A percentile compares a stretch with the other conserved stretches of the same genome.
phyloP scores from a whole-genome alignment of 768 basidiomycete genomes.

The Tulasnella sp. region DNA sequence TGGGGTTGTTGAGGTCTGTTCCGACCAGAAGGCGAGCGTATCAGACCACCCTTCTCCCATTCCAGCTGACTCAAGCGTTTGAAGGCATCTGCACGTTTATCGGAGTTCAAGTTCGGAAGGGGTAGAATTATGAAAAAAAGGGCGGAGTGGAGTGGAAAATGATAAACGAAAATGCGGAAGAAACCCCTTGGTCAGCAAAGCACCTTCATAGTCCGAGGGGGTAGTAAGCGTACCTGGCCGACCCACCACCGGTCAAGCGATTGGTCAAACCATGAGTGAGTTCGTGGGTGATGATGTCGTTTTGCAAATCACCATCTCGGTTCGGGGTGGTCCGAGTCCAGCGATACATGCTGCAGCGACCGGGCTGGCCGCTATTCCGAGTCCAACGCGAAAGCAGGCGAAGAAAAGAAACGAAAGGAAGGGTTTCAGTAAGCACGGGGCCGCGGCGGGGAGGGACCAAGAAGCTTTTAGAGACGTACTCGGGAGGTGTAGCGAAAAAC shows the following conservation, averaged over 20 bases:
- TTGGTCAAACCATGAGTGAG: constrained; percentile 43
- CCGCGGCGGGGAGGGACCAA: neutral
- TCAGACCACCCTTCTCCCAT: constrained; percentile 71
- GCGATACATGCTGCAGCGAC: neutral
- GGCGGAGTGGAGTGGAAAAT: constrained; percentile 29
- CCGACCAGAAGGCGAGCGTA: constrained; percentile 34
- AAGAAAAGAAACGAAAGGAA: neutral
- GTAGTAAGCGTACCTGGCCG: constrained; percentile 46
- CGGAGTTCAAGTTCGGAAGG: neutral
- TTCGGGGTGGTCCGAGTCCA: constrained; percentile 36
- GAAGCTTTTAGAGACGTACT: neutral
- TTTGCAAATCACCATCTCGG: constrained; percentile 42
- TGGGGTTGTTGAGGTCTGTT: constrained; percentile 42
- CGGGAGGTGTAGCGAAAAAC: constrained; percentile 35
- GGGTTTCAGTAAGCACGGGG: neutral
- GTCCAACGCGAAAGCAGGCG: neutral
- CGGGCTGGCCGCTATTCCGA: neutral
- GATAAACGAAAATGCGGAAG: constrained; percentile 45
- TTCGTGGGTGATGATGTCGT: constrained; percentile 30
- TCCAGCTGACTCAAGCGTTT: constrained; percentile 58
- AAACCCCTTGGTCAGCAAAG: constrained; percentile 27
- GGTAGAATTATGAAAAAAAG: constrained; percentile 39
- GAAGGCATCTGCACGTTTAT: constrained; percentile 46
- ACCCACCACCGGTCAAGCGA: constrained; percentile 42
- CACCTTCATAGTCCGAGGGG: constrained; percentile 37